These are phyloP conservation scores for Acanthamoeba healyi DNA, from an alignment of 208 protist species.

Conservation along the genomic window DNA sequence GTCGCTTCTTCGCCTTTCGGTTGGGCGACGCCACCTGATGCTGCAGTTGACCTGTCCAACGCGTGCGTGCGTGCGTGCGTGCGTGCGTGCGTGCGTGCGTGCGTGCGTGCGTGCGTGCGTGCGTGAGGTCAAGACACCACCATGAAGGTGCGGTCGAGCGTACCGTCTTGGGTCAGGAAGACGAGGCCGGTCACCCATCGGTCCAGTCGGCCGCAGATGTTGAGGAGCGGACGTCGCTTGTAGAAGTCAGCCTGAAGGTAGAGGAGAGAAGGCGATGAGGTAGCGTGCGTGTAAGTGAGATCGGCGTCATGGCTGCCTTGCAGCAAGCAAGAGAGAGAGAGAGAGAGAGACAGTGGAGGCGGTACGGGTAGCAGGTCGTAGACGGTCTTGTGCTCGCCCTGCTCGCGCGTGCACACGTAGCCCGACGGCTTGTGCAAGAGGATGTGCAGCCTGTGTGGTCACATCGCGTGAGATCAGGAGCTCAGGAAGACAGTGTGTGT, in stretches of 20 bases:
- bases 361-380: constrained; percentile 36
- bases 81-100: not conserved
- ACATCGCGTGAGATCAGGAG: no score
- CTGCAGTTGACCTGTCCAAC: constrained; percentile 7
- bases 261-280: not conserved
- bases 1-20: constrained; percentile 13
- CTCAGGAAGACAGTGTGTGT: not conserved
- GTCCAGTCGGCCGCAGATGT: constrained; percentile 57
- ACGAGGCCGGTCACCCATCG: constrained; percentile 59
- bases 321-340: not conserved
- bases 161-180: constrained; percentile 42
- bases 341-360: not conserved
- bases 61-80: not conserved
- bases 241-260: constrained; percentile 7
- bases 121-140: no score
- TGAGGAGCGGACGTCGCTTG: constrained; percentile 3
- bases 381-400: constrained; percentile 54
- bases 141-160: not conserved
- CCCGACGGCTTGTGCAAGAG: constrained; percentile 38
- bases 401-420: constrained; percentile 43
- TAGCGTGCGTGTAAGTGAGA: not conserved
- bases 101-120: not conserved
- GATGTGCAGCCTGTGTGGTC: not conserved
- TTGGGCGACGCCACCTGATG: constrained; percentile 39
- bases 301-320: no score